These are phyloP conservation scores for Xerocomellus intermedius DNA, from an alignment of 768 basidiomycete genomes.

Conservation along the genomic window DNA sequence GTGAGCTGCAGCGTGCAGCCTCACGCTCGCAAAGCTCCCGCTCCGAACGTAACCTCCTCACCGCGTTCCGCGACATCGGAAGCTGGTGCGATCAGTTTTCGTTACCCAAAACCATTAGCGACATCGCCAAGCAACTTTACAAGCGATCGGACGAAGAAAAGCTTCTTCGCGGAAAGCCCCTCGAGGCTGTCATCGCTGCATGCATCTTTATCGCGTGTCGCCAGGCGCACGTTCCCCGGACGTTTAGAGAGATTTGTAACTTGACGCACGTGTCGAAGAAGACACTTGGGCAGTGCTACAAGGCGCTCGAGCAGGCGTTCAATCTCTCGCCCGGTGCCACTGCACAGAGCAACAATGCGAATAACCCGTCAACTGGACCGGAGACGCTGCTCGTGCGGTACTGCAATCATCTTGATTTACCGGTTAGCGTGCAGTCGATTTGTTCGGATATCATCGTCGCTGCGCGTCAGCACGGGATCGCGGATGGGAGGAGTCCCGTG, in stretches of 20 bases:
- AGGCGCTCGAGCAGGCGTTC: slow-evolving; percentile 84
- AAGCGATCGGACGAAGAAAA: slow-evolving; percentile 97
- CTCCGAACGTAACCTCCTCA: slow-evolving; percentile 80
- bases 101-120: slow-evolving; percentile 89
- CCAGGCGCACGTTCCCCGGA: slow-evolving; percentile 92
- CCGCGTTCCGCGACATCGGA: slow-evolving; percentile 88
- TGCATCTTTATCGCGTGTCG: slow-evolving; percentile 98
- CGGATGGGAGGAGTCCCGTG: slow-evolving; percentile 91
- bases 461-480: slow-evolving; percentile 80
- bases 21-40: slow-evolving; percentile 76
- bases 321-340: slow-evolving; percentile 83
- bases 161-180: slow-evolving; percentile 84
- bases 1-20: slow-evolving; percentile 90
- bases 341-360: slow-evolving; percentile 41
- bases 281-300: slow-evolving; percentile 90
- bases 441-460: slow-evolving; percentile 80
- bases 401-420: slow-evolving; percentile 88
- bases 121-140: slow-evolving; percentile 96
- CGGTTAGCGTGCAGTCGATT: slow-evolving; percentile 77
- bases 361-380: slow-evolving; percentile 60
- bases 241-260: slow-evolving; percentile 94
- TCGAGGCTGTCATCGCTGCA: slow-evolving; percentile 92
- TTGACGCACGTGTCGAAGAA: slow-evolving; percentile 94
- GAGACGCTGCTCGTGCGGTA: slow-evolving; percentile 90
- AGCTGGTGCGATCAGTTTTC: slow-evolving; percentile 96